A percentile compares a stretch with the other conserved stretches of the same genome.
These are phyloP conservation scores for Bauhinia variegata DNA, from an alignment of 306 rosid species.

Conservation along the genomic window DNA sequence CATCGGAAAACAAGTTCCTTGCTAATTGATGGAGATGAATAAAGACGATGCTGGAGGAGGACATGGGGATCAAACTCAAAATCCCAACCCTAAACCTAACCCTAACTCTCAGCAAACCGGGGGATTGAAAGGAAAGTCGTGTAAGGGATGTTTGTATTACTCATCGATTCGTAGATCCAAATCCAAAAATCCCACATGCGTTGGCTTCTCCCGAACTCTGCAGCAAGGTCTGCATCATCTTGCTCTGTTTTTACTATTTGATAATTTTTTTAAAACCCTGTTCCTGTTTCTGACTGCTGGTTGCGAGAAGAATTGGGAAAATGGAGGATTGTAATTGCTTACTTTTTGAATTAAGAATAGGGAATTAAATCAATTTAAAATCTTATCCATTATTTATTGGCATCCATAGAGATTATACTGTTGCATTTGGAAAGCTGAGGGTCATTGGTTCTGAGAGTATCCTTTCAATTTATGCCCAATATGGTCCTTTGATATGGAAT, in stretches of 20 bases:
- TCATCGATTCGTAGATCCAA: constrained; percentile 68
- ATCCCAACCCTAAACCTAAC: constrained; percentile 38
- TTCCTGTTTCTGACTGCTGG: background rate
- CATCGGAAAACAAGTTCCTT: background rate
- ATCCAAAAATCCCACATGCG: constrained; percentile 67
- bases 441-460: too few relatives aligned
- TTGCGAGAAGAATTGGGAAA: background rate
- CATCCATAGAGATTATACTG: too few relatives aligned
- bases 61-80: constrained; percentile 32
- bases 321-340: background rate
- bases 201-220: constrained; percentile 67
- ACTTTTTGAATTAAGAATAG: background rate
- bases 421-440: too few relatives aligned
- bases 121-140: constrained; percentile 62
- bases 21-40: constrained; percentile 27
- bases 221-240: constrained; percentile 55
- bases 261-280: background rate
- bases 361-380: background rate
- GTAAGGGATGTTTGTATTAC: constrained; percentile 77
- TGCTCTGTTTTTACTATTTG: background rate
- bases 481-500: background rate
- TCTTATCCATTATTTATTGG: too few relatives aligned
- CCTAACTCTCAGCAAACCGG: constrained; percentile 25
- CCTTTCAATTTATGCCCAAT: background rate
- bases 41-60: constrained; percentile 35